These are phyloP conservation scores for Kodamaea laetipori DNA, from an alignment of 805 yeast genomes.

Conservation along the genomic window DNA sequence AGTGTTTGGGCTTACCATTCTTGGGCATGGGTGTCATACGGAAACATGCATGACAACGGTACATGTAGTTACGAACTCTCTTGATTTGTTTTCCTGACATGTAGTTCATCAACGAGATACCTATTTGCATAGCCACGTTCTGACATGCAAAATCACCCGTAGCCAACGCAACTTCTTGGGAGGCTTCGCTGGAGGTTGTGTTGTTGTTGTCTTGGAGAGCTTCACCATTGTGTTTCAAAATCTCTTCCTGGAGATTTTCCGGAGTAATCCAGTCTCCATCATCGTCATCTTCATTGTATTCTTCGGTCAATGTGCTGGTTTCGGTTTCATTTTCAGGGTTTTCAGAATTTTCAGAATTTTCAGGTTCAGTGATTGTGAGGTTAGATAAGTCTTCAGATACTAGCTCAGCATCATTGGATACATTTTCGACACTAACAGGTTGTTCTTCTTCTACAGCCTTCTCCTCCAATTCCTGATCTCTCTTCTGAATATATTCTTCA, in stretches of 20 bases:
- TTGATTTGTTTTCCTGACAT: slow-evolving; percentile 83
- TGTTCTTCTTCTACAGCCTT: not conserved
- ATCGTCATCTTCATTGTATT: slow-evolving; percentile 75
- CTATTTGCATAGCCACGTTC: slow-evolving; percentile 89
- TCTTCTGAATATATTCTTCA: slow-evolving; percentile 13
- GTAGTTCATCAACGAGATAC: slow-evolving; percentile 81
- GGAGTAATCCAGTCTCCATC: slow-evolving; percentile 92
- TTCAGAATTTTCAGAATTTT: slow-evolving; percentile 13
- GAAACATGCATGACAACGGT: slow-evolving; percentile 97
- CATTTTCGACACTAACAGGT: slow-evolving; percentile 3
- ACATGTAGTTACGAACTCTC: slow-evolving; percentile 87
- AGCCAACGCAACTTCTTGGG: slow-evolving; percentile 73
- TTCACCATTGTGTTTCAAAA: slow-evolving; percentile 68
- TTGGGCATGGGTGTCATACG: slow-evolving; percentile 75
- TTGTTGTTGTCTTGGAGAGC: slow-evolving; percentile 45
- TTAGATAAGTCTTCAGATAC: too few relatives aligned
- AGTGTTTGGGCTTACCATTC: slow-evolving; percentile 75
- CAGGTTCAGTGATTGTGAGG: slow-evolving; percentile 16
- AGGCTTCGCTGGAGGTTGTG: slow-evolving; percentile 27
- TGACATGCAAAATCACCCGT: slow-evolving; percentile 98
- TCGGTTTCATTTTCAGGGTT: slow-evolving; percentile 9
- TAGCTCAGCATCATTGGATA: slow-evolving; percentile 9
- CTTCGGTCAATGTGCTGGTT: slow-evolving; percentile 38
- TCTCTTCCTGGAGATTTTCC: slow-evolving; percentile 72
- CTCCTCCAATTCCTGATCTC: slow-evolving; percentile 12